Evolutionary conservation across 2,329 filamentous ascomycete genomes (phyloP), one percentile per base, ranked within the genome.

Genomic region (Elsinoe fawcettii): DNA sequence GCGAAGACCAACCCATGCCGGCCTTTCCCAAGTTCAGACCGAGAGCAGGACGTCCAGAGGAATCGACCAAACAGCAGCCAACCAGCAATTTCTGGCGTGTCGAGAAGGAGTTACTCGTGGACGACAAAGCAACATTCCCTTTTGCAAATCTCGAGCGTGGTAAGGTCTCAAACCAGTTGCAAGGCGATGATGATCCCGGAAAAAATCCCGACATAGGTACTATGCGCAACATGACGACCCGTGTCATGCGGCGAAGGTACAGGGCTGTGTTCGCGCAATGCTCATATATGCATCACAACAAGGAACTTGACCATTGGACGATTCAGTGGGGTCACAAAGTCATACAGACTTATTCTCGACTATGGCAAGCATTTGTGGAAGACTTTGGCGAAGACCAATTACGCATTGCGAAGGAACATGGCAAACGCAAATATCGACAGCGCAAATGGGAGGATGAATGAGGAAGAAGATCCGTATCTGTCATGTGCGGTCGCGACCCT

Each of bases 171-270:
- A 37, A 37, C 14, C 34, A 37, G 34, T 3, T 37, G 34, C 34
- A 12, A 37, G 34, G 14, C 11, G 34, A 37, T 37, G 34, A 5
- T n/a, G 34, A 37, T 6, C 14, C 34, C 14, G 34, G 34, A 5
- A 12, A 37, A 6, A 14, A 12, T 12, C 11, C 9, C 9, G 14
- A 37, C 27, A 53, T 20, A 37, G 58, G 3, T 14, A 46, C 23
- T 43, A 41, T 2, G 30, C 55, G 8, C 8, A 32, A 43, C 44
- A 34, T 78, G 32, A 77, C 70, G 1, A 60, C 66, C 9, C 70
- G 73, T 8, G 73, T 70, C 57, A 78, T 80, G 77, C 67, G 67
- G 55, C 68, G 75, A 30, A 60, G 79, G 14, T 79, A 76, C 68
- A 62, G 65, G 4, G 66, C 65, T 22, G 64, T 78, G 5, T 72